A percentile compares a stretch with the other conserved stretches of the same genome.
Evolutionary conservation across 2,329 filamentous ascomycete genomes (phyloP).

Genomic region (Aspergillus melleus): DNA sequence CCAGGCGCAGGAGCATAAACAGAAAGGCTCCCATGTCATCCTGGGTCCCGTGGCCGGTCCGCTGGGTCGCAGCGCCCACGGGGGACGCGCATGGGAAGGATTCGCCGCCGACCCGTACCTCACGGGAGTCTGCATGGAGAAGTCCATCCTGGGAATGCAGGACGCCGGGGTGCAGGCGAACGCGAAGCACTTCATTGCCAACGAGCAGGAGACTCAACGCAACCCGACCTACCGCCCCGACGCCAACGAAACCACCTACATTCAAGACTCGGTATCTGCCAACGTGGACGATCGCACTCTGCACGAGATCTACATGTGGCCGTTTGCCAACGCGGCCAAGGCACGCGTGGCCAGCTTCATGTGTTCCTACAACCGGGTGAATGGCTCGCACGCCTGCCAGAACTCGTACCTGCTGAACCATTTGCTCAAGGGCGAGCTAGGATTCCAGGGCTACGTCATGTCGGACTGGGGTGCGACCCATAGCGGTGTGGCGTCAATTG

Average conservation of each 20-base stretch:
- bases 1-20: conserved; percentile 27
- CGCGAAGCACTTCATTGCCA: conserved; percentile 48
- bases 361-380: conserved; percentile 57
- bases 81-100: conserved; percentile 47
- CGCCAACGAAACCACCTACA: conserved; percentile 18
- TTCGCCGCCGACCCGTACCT: too few relatives aligned
- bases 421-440: conserved; percentile 74
- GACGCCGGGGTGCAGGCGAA: conserved; percentile 50
- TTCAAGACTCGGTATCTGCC: conserved; percentile 51
- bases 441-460: conserved; percentile 79
- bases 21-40: conserved; percentile 45
- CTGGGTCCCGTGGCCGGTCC: conserved; percentile 45
- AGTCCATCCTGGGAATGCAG: too few relatives aligned
- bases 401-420: conserved; percentile 35
- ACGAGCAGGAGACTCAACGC: not conserved
- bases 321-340: conserved; percentile 62
- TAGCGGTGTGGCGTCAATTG: conserved; percentile 61
- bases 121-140: conserved; percentile 24
- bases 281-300: conserved; percentile 67
- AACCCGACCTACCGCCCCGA: conserved; percentile 33
- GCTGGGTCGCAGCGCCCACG: conserved; percentile 42
- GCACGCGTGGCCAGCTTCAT: conserved; percentile 62
- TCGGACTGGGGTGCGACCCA: conserved; percentile 78
- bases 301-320: conserved; percentile 66
- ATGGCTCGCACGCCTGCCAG: conserved; percentile 56